Evolutionary conservation across 2,329 filamentous ascomycete species (phyloP).

Genomic region (Exophiala aquamarina): DNA sequence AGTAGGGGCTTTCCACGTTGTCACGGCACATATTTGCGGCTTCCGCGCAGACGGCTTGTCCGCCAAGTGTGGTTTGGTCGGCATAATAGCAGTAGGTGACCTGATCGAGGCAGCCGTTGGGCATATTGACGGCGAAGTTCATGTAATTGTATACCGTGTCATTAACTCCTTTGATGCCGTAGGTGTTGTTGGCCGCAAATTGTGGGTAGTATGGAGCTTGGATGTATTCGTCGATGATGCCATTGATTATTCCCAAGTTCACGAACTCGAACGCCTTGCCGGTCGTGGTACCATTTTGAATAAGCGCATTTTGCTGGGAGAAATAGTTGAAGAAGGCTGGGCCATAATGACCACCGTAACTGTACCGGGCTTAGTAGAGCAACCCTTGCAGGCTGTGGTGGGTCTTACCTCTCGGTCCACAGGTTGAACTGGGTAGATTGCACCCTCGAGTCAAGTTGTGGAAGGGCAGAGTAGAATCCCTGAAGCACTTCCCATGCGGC

Average conservation of each 20-base stretch:
- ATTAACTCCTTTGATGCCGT: slow-evolving; percentile 55
- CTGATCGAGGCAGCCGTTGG: slow-evolving; percentile 61
- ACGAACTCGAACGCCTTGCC: slow-evolving; percentile 56
- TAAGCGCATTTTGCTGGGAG: slow-evolving; percentile 56
- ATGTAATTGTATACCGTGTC: slow-evolving; percentile 61
- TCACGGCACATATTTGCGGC: slow-evolving; percentile 57
- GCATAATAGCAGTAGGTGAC: slow-evolving; percentile 65
- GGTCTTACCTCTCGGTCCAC: slow-evolving; percentile 50
- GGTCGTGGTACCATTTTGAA: slow-evolving; percentile 48
- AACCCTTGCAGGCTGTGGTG: not conserved
- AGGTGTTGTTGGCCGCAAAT: slow-evolving; percentile 56
- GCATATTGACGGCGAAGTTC: slow-evolving; percentile 61
- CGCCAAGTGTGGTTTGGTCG: slow-evolving; percentile 58
- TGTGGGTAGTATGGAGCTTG: slow-evolving; percentile 53
- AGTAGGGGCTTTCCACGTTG: slow-evolving; percentile 60
- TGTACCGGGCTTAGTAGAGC: slow-evolving; percentile 16
- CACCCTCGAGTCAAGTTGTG: slow-evolving; percentile 49
- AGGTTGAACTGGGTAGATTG: slow-evolving; percentile 57
- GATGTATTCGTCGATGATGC: slow-evolving; percentile 55
- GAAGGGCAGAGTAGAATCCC: slow-evolving; percentile 52
- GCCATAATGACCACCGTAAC: slow-evolving; percentile 47
- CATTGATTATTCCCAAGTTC: slow-evolving; percentile 56
- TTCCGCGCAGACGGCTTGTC: slow-evolving; percentile 51
- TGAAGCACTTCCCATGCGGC: slow-evolving; percentile 58
- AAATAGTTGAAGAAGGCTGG: slow-evolving; percentile 60